Percentiles rank a stretch among this genome's conserved stretches.
phyloP scores from a whole-genome alignment of 345 rosid species.

The Nephelium lappaceum region DNA sequence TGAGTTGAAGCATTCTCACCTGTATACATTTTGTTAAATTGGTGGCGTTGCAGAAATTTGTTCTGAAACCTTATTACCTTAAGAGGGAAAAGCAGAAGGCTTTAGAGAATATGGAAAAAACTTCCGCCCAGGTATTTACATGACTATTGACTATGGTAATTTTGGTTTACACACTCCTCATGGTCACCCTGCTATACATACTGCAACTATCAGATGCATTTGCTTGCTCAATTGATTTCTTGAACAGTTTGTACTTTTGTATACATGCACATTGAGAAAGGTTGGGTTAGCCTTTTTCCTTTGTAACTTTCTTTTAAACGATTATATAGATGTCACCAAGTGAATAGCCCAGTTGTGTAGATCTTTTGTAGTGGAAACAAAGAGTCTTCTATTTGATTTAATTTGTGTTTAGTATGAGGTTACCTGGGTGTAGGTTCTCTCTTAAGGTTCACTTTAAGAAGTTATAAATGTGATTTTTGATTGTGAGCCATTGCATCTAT shows the following conservation, averaged over 20 bases:
- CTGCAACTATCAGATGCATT: conserved; percentile 6
- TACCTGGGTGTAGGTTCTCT: neutral
- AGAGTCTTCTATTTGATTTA: neutral
- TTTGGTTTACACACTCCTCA: conserved; percentile 12
- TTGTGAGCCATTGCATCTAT: neutral
- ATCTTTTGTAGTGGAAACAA: neutral
- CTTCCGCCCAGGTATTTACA: conserved; percentile 64
- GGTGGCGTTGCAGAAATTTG: conserved; percentile 57
- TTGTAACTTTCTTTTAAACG: neutral
- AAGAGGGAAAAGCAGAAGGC: conserved; percentile 73
- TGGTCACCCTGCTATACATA: neutral
- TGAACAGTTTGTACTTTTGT: neutral
- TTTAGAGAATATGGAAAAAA: conserved; percentile 68
- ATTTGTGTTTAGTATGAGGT: neutral
- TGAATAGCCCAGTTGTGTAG: neutral
- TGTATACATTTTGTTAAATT: conserved; percentile 4
- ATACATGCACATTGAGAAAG: neutral
- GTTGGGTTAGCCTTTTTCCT: neutral
- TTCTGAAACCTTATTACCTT: conserved; percentile 74
- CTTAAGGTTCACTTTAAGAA: neutral
- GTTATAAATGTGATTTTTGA: neutral
- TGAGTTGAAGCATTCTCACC: neutral
- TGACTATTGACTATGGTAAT: neutral
- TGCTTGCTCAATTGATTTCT: neutral
- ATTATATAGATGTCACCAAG: neutral